A percentile compares a stretch with the other conserved stretches of the same genome.
phyloP scores from a whole-genome alignment of 176 grass and related monocot species.

The Rhynchospora breviuscula region DNA sequence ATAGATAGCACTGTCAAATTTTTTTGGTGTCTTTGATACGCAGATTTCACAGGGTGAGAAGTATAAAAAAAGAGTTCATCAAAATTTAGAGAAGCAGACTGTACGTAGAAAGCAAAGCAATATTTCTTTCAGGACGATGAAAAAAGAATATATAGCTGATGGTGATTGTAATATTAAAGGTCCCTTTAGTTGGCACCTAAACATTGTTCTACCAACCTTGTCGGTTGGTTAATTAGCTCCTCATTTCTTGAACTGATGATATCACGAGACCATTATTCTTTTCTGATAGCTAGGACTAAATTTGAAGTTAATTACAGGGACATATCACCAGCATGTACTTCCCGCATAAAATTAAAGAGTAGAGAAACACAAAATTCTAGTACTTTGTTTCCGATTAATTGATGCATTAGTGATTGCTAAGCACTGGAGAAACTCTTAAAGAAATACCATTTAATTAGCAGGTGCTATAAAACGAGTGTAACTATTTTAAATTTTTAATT shows the following conservation, averaged over 20 bases:
- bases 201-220: background rate
- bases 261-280: background rate
- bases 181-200: constrained; percentile 8
- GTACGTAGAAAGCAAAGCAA: background rate
- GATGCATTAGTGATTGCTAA: background rate
- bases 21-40: background rate
- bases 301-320: background rate
- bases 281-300: background rate
- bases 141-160: background rate
- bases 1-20: background rate
- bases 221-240: background rate
- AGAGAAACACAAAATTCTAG: background rate
- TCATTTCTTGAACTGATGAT: background rate
- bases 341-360: no score
- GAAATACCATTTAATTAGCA: background rate
- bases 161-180: background rate
- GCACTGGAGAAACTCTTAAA: background rate
- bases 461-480: background rate
- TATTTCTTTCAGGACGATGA: background rate
- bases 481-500: background rate
- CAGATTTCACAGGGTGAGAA: background rate
- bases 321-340: background rate
- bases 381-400: background rate
- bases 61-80: background rate
- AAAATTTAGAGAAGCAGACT: background rate